Conservation (phyloP, 2,329 filamentous ascomycete species). For the Phyllosticta paracitricarpa region DNA sequence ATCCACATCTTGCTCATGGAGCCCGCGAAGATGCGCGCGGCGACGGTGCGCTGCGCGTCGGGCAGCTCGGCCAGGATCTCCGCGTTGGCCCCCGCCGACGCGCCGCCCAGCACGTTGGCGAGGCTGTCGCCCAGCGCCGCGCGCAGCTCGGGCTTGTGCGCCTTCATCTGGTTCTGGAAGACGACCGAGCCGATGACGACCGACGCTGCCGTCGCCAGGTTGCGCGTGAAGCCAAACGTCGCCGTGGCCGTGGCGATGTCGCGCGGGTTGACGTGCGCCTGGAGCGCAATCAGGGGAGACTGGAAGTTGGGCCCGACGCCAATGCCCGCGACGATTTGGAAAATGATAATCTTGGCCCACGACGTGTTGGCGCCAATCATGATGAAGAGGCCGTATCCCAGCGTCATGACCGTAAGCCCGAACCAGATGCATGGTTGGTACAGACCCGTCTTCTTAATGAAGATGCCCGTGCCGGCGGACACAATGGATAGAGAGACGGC, state of each 20-base stretch:
- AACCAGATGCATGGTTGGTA: constrained; percentile 33
- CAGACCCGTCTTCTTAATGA: constrained; percentile 37
- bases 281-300: constrained; percentile 56
- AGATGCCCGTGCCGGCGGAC: constrained; percentile 48
- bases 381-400: constrained; percentile 30
- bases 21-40: constrained; percentile 33
- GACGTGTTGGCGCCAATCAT: constrained; percentile 22
- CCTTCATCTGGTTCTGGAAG: constrained; percentile 65
- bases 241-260: constrained; percentile 62
- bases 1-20: constrained; percentile 41
- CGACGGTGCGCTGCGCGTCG: constrained; percentile 33
- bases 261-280: constrained; percentile 49
- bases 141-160: constrained; percentile 40
- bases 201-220: constrained; percentile 56
- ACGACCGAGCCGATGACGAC: constrained; percentile 69
- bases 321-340: constrained; percentile 29
- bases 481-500: constrained; percentile 57
- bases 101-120: constrained; percentile 46
- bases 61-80: constrained; percentile 45
- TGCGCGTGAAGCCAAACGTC: constrained; percentile 57
- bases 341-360: constrained; percentile 31
- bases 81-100: constrained; percentile 51
- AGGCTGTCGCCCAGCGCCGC: constrained; percentile 41
- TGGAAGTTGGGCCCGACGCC: constrained; percentile 59
- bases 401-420: constrained; percentile 27